Percentiles rank a stretch among this genome's conserved stretches.
These are phyloP conservation scores for Entomortierella chlamydospora DNA, from an alignment of 192 early-diverging fungal genomes.

Conservation along the genomic window DNA sequence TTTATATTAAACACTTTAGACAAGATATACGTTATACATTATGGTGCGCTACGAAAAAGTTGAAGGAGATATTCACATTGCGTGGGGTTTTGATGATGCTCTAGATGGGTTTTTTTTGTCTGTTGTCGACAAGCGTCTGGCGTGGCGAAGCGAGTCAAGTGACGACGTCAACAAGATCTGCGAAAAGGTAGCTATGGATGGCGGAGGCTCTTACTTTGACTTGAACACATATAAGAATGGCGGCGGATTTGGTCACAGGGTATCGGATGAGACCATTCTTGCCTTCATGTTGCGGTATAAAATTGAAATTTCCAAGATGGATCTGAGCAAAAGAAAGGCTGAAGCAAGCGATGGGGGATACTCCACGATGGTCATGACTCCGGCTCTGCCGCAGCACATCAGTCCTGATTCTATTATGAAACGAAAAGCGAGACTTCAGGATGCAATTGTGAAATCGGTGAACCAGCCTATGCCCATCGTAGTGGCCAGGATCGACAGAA, in stretches of 20 bases:
- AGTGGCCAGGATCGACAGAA: not conserved
- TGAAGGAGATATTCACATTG: not conserved
- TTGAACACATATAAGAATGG: conserved; percentile 20
- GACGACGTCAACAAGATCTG: conserved; percentile 6
- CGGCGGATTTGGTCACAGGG: conserved; percentile 22
- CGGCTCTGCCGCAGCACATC: not conserved
- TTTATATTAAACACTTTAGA: too few relatives aligned
- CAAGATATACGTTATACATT: too few relatives aligned
- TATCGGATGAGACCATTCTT: conserved; percentile 27
- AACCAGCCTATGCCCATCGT: not conserved
- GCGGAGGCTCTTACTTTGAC: conserved; percentile 15
- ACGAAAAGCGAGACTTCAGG: not conserved
- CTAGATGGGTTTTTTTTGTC: conserved; percentile 26
- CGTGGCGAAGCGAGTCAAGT: not conserved
- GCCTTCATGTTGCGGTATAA: conserved; percentile 32
- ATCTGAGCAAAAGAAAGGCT: not conserved
- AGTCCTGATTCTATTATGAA: not conserved
- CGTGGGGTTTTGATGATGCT: conserved; percentile 24
- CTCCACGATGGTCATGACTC: not conserved
- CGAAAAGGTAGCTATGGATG: not conserved
- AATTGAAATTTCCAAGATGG: conserved; percentile 6
- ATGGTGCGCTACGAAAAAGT: conserved; percentile 28
- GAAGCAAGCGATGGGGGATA: not conserved
- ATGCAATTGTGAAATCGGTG: not conserved
- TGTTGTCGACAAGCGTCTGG: conserved; percentile 14